phyloP scores from a whole-genome alignment of 768 basidiomycete species.

The Steccherinum ochraceum region DNA sequence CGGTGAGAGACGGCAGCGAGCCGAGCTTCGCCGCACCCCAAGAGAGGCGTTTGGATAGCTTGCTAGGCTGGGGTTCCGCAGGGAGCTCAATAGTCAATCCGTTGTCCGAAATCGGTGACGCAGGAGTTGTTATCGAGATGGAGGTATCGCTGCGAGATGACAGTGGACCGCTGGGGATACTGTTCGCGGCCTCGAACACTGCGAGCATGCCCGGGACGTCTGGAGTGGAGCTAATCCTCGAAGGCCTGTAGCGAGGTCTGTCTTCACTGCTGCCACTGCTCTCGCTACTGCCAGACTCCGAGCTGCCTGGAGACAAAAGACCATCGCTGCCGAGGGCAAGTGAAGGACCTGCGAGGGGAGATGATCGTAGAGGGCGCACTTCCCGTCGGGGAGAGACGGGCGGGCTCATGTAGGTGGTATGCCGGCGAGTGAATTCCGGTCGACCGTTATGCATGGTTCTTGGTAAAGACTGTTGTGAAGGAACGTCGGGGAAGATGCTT shows the following conservation, averaged over 20 bases:
- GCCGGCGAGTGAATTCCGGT: slow-evolving; percentile 6
- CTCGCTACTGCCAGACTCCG: slow-evolving; percentile 8
- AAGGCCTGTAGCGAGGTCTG: slow-evolving; percentile 3
- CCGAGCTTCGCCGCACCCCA: slow-evolving; percentile 5
- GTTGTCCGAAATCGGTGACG: not conserved
- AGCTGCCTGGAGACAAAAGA: not conserved
- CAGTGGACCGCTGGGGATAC: not conserved
- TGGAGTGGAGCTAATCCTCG: slow-evolving; percentile 9
- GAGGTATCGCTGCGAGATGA: not conserved
- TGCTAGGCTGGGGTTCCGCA: slow-evolving; percentile 1
- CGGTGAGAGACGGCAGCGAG: slow-evolving; percentile 2
- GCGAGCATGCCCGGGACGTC: slow-evolving; percentile 5
- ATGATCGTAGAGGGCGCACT: slow-evolving; percentile 20
- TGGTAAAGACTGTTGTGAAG: not conserved
- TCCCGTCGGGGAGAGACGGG: slow-evolving; percentile 10
- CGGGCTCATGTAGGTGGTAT: slow-evolving; percentile 7
- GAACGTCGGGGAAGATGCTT: not conserved
- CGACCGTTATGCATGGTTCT: not conserved
- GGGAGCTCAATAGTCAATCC: not conserved
- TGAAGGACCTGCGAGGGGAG: slow-evolving; percentile 22
- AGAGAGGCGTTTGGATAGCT: slow-evolving; percentile 1
- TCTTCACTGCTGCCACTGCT: not conserved
- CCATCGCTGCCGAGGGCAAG: slow-evolving; percentile 14
- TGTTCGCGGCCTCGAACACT: not conserved
- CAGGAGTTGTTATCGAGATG: not conserved